A percentile compares a stretch with the other conserved stretches of the same genome.
Evolutionary conservation across 768 basidiomycete species (phyloP).

Genomic region (Tephrocybe sp.): DNA sequence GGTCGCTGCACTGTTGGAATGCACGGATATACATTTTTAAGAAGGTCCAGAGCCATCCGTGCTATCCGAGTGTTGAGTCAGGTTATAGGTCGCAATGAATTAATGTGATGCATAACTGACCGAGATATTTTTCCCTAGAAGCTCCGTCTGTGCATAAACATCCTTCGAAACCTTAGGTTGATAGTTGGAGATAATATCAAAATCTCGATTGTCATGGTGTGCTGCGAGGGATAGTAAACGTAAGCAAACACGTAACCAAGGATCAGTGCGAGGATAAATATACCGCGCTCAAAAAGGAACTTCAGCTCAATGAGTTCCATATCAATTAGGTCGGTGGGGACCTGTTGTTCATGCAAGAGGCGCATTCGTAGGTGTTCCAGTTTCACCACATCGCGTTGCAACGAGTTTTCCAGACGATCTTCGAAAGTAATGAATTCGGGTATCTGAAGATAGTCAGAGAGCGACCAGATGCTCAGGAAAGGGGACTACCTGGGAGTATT

Average conservation of each 20-base stretch:
- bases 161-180: constrained; percentile 55
- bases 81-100: background rate
- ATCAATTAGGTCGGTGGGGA: constrained; percentile 70
- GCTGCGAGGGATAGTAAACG: constrained; percentile 32
- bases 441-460: constrained; percentile 43
- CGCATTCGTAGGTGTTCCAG: constrained; percentile 87
- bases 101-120: constrained; percentile 20
- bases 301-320: constrained; percentile 84
- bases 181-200: constrained; percentile 72
- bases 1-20: constrained; percentile 75
- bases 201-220: constrained; percentile 88
- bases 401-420: constrained; percentile 76
- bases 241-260: background rate
- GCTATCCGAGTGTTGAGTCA: constrained; percentile 32
- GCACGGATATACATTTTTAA: constrained; percentile 76
- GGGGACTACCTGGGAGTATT: constrained; percentile 69
- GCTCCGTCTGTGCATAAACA: constrained; percentile 64
- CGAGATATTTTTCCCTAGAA: constrained; percentile 64
- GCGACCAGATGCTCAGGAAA: background rate
- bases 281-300: constrained; percentile 76
- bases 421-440: constrained; percentile 84
- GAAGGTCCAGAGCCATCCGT: constrained; percentile 70
- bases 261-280: constrained; percentile 19
- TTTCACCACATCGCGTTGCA: constrained; percentile 80
- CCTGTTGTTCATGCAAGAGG: constrained; percentile 63